Evolutionary conservation across 805 yeast species (phyloP), one percentile per base, ranked within the genome.

Genomic region (Novakomyces olei): DNA sequence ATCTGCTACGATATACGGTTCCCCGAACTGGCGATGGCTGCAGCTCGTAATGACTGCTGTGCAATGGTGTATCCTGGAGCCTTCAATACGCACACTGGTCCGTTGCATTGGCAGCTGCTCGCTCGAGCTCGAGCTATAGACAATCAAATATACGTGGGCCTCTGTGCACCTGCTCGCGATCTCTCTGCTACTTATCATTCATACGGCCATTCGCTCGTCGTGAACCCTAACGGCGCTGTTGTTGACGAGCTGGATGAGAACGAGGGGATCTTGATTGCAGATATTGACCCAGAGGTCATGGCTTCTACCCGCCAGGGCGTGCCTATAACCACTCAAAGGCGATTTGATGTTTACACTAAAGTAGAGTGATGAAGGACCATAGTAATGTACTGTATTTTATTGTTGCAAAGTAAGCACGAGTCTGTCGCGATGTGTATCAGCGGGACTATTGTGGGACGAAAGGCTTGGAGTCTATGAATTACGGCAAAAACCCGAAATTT

Each of bases 111-210:
- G 92, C 69, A 69, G 34, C 50, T 67, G 1, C 57, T 85, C 33
- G 94, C 79, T 1, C 60, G 69, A 18, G 74, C 92, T 0, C 58
- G 95, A 30, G 96, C 96, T 3, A 64, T 85, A 8, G 93, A 83
- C 47, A 65, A 85, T 1, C 96, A 88, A 51, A 60, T 75, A 37
- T 88, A 65, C 49, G 92, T 83, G 4, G 57, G 85, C 3, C 67
- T 81, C 75, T 83, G 95, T 2, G 78, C 93, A 5, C 94, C 94
- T 3, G 83, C 93, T 2, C 65, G 95, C 45, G 80, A 79, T 48
- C 92, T 88, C 0, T 93, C 80, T 47, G 67, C 70, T 35, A 95
- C 95, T 2, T 51, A 54, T 26, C 94, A 81, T 48, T 69, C 71
- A 36, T 85, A 71, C 54, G 98, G 98, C 1, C 85, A 80, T 44